Evolutionary conservation across 208 protist genomes (phyloP), one percentile per base, ranked within the genome.

Genomic region (Acanthamoeba healyi): DNA sequence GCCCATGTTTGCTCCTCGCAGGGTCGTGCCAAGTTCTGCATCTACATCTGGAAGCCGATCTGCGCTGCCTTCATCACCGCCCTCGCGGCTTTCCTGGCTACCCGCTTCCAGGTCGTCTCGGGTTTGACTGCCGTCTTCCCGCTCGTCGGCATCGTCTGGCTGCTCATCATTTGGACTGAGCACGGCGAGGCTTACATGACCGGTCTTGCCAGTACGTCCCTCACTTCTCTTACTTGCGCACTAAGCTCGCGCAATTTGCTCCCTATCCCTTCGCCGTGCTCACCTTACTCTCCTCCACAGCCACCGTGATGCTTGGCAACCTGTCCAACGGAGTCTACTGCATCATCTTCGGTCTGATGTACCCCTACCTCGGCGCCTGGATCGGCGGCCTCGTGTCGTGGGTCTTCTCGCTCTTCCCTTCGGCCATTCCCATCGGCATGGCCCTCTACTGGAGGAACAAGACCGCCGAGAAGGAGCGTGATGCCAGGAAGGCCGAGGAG

Each of bases 1-100:
- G 7, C 65, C 3, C 32, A 29, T 6, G 10, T 26, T n/a, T 19
- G 5, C 51, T 58, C 38, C 22, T 9, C 22, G 3, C 24, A 79
- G 70, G 70, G 70, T 24, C 70, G 70, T 44, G 70, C 70, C 70
- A 79, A 79, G 70, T 79, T 79, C 70, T 79, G 70, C 70, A 79
- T 79, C 36, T 79, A 79, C 40, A 79, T 79, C 36, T 79, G 70
- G 70, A 79, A 79, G 70, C 70, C 70, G 1, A 79, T 79, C 70
- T 79, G 70, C 38, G 70, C 70, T 7, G 70, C 70, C 36, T n/a
- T 79, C 32, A 19, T 79, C 70, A 44, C 36, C 15, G 70, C 70
- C 5, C n/a, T 79, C 5, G 70, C 70, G 14, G 3, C 70, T 44
- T 46, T 49, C 70, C 22, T 79, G 38, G 32, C 70, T 10, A 49